These are phyloP conservation scores for Talaromyces islandicus DNA, from an alignment of 2,329 filamentous ascomycete species.

Conservation along the genomic window DNA sequence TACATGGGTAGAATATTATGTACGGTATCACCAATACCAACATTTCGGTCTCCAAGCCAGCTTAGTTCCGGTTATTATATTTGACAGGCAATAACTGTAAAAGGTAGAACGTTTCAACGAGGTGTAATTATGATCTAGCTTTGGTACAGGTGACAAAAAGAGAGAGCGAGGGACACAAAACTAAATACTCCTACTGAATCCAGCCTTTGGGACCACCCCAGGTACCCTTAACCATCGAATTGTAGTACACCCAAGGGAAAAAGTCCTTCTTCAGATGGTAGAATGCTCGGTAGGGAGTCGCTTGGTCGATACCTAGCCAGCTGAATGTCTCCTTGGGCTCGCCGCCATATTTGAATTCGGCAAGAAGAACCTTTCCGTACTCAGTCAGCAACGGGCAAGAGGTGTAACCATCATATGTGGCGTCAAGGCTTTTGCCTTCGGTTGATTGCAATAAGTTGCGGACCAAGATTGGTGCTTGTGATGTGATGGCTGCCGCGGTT, in stretches of 20 bases:
- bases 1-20: too few relatives aligned
- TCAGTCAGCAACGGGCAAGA: conserved; percentile 51
- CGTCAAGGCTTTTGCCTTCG: conserved; percentile 42
- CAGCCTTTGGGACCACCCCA: conserved; percentile 58
- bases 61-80: background rate
- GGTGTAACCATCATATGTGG: conserved; percentile 50
- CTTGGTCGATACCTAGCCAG: conserved; percentile 54
- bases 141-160: background rate
- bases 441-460: conserved; percentile 41
- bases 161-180: background rate
- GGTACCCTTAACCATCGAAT: conserved; percentile 55
- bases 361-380: conserved; percentile 58
- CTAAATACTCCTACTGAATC: conserved; percentile 12
- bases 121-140: background rate
- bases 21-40: too few relatives aligned
- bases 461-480: conserved; percentile 48
- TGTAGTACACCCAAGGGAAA: conserved; percentile 61
- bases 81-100: background rate
- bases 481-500: conserved; percentile 49
- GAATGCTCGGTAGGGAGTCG: conserved; percentile 50
- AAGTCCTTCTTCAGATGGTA: conserved; percentile 62
- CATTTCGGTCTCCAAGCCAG: too few relatives aligned
- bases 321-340: conserved; percentile 59
- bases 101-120: too few relatives aligned
- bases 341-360: conserved; percentile 61